Percentiles rank a stretch among this genome's conserved stretches.
Conservation (phyloP, 2,329 filamentous ascomycete species). For the Aspergillus felis region DNA sequence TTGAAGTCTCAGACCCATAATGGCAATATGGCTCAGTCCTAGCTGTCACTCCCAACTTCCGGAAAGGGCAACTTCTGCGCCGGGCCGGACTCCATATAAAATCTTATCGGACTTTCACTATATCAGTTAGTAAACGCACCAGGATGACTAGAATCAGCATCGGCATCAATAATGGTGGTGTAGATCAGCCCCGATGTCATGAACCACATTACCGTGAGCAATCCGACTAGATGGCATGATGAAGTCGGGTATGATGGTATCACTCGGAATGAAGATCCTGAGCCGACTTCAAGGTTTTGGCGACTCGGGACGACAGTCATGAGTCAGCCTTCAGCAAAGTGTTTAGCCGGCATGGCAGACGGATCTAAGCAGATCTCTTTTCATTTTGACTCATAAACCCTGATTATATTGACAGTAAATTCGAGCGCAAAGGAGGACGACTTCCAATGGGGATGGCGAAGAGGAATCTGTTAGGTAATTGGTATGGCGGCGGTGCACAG, state of each 20-base stretch:
- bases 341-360: neutral
- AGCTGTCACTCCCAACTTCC: neutral
- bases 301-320: neutral
- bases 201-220: neutral
- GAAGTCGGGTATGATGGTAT: neutral
- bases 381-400: neutral
- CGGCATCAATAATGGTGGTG: neutral
- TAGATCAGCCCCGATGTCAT: neutral
- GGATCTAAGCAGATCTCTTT: no score
- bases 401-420: neutral
- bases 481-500: constrained; percentile 13
- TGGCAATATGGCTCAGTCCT: no score
- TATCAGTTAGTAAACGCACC: neutral
- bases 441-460: constrained; percentile 12
- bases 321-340: neutral
- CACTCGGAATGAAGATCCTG: neutral
- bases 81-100: neutral
- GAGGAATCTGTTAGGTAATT: constrained; percentile 34
- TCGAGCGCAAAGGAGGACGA: neutral
- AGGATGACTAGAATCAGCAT: neutral
- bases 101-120: neutral
- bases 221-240: neutral
- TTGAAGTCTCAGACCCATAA: no score
- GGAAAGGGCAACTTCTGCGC: neutral
- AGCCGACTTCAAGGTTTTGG: no score